phyloP scores from a whole-genome alignment of 169 alveolate genomes.

The Cryptosporidium andersoni region DNA sequence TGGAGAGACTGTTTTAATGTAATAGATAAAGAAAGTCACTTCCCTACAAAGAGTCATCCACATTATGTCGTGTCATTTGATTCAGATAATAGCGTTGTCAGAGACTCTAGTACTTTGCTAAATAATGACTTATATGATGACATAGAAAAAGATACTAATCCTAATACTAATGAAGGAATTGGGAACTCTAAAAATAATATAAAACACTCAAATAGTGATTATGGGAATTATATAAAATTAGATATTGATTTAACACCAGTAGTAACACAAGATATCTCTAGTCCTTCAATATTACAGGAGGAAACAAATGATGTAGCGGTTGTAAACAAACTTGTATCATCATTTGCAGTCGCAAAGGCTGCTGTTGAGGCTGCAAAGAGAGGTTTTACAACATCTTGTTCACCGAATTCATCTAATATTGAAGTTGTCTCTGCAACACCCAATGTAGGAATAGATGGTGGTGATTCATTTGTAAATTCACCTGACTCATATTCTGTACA shows the following conservation, averaged over 20 bases:
- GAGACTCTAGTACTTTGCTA: background rate
- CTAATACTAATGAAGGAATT: slow-evolving; percentile 5
- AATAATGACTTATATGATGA: slow-evolving; percentile 58
- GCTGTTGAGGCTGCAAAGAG: slow-evolving; percentile 60
- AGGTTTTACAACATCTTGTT: slow-evolving; percentile 33
- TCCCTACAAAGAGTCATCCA: slow-evolving; percentile 24
- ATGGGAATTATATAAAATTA: slow-evolving; percentile 17
- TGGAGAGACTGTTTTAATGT: slow-evolving; percentile 86
- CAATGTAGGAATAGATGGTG: no score
- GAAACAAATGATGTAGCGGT: slow-evolving; percentile 42
- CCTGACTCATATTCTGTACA: slow-evolving; percentile 30
- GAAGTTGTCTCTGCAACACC: slow-evolving; percentile 52
- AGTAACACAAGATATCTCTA: slow-evolving; percentile 1
- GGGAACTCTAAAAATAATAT: slow-evolving; percentile 2
- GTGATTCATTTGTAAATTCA: background rate
- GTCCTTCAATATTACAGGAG: background rate
- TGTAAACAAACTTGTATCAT: slow-evolving; percentile 57
- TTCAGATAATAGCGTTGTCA: slow-evolving; percentile 11
- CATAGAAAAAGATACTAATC: slow-evolving; percentile 19
- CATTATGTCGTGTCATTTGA: background rate
- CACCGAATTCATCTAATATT: slow-evolving; percentile 46
- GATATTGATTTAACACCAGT: slow-evolving; percentile 47
- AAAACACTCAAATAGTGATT: background rate
- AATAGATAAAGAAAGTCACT: slow-evolving; percentile 1
- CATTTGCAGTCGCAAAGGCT: slow-evolving; percentile 61